Evolutionary conservation across 2,329 filamentous ascomycete species (phyloP), one percentile per base, ranked within the genome.

Genomic region (Hortaea werneckii): DNA sequence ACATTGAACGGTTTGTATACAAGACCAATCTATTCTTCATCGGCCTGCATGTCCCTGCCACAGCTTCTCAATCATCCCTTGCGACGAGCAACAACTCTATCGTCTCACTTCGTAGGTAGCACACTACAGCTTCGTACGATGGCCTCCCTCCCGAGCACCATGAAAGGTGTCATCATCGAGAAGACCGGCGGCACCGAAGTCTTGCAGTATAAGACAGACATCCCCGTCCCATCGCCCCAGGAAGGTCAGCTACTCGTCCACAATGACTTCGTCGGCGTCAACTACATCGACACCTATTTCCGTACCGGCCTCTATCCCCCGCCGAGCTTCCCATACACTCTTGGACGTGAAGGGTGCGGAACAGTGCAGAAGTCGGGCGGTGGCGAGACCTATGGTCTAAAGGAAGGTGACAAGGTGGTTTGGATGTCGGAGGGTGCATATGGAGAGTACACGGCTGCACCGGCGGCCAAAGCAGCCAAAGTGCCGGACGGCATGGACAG

Each of bases 241-340:
- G 77, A 82, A n/a, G 82, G 80, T 48, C 75, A 94, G 54, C 67
- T 95, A 20, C 76, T 95, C 4, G 78, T 95, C 48, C 84, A 83
- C 67, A 94, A 94, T 66, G 78, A 82, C 52, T 85, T 78, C 62
- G 74, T 83, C 41, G 89, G 88, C 49, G 72, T 95, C 50, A 95
- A 95, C 68, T 95, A 78, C 68, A 94, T 95, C 59, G 89, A 95
- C 67, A 94, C 78, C 75, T 94, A 95, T 69, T 94, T 89, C 76
- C 87, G 89, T 63, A 80, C 77, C 9, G 89, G 89, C 8, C 77
- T 94, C 42, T 95, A 95, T 72, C 70, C 74, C 8, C 70, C 80
- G 1, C 75, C 83, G 0, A 63, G 69, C 1, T 79, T 85, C 56
- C 89, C 88, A 4, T 76, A 85, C 57, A 80, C 82, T 42, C 81